Percentiles rank a stretch among this genome's conserved stretches.
phyloP scores from a whole-genome alignment of 345 rosid species.

The Triadica sebifera region DNA sequence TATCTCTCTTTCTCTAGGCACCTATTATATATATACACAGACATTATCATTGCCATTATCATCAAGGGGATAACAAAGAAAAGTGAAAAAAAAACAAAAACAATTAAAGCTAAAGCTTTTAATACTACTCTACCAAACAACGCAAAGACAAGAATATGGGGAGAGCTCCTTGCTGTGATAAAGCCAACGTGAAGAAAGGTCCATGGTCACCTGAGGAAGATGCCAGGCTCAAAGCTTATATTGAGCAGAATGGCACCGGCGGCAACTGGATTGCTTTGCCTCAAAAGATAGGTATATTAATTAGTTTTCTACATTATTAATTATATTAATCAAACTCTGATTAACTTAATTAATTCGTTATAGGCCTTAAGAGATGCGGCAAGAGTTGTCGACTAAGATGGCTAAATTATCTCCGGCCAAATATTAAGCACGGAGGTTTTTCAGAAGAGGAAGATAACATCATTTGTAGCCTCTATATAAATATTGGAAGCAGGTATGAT shows the following conservation, averaged over 20 bases:
- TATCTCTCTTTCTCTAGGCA: slow-evolving; percentile 59
- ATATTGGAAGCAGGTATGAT: slow-evolving; percentile 54
- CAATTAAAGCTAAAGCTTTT: slow-evolving; percentile 6
- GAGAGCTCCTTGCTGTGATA: slow-evolving; percentile 36
- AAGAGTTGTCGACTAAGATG: slow-evolving; percentile 58
- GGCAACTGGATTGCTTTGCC: slow-evolving; percentile 59
- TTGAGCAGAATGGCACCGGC: slow-evolving; percentile 60
- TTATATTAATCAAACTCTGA: neutral
- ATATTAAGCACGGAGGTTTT: slow-evolving; percentile 58
- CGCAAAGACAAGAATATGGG: slow-evolving; percentile 18
- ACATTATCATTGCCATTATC: neutral
- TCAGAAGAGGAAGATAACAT: slow-evolving; percentile 58
- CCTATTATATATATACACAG: slow-evolving; percentile 36
- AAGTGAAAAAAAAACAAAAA: slow-evolving; percentile 17
- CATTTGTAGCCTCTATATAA: slow-evolving; percentile 51
- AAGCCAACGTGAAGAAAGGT: slow-evolving; percentile 31
- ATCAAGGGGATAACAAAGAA: neutral
- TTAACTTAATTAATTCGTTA: neutral
- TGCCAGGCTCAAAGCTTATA: slow-evolving; percentile 60
- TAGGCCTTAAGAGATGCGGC: slow-evolving; percentile 60
- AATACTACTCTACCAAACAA: neutral
- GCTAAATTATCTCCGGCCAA: slow-evolving; percentile 59
- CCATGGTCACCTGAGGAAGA: slow-evolving; percentile 40
- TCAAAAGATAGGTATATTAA: slow-evolving; percentile 55
- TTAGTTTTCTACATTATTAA: neutral